These are phyloP conservation scores for Mycena galopus DNA, from an alignment of 768 basidiomycete genomes.

Conservation along the genomic window DNA sequence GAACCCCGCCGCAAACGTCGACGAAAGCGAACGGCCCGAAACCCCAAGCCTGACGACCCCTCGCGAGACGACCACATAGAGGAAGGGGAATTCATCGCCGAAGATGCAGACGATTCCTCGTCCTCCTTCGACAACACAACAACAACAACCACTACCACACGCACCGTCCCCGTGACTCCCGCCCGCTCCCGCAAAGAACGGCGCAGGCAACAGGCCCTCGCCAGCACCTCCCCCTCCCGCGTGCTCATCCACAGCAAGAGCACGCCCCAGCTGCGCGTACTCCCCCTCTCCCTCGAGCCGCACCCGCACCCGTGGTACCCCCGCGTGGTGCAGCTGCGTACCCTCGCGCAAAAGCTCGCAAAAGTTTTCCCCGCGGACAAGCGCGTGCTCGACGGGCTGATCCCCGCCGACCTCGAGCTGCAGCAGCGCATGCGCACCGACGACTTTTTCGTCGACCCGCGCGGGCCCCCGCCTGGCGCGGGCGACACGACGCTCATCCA, in stretches of 20 bases:
- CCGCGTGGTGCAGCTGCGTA: slow-evolving; percentile 38
- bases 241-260: slow-evolving; percentile 36
- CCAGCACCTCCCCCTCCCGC: slow-evolving; percentile 20
- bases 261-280: slow-evolving; percentile 39
- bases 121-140: slow-evolving; percentile 41
- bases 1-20: slow-evolving; percentile 54
- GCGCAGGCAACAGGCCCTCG: slow-evolving; percentile 33
- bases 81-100: slow-evolving; percentile 31
- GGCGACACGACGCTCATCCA: slow-evolving; percentile 48
- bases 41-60: slow-evolving; percentile 30
- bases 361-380: slow-evolving; percentile 41
- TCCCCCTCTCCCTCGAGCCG: background rate
- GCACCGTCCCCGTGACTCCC: slow-evolving; percentile 34
- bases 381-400: slow-evolving; percentile 29
- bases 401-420: slow-evolving; percentile 30
- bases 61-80: slow-evolving; percentile 27
- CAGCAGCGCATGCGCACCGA: slow-evolving; percentile 27
- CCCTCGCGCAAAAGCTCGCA: slow-evolving; percentile 38
- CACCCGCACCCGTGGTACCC: slow-evolving; percentile 36
- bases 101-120: slow-evolving; percentile 44
- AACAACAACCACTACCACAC: slow-evolving; percentile 34
- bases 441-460: slow-evolving; percentile 42
- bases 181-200: slow-evolving; percentile 34
- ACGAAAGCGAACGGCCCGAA: slow-evolving; percentile 47
- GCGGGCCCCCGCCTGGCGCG: slow-evolving; percentile 37